These are phyloP conservation scores for Tolypocladium pustulatum DNA, from an alignment of 2,329 filamentous ascomycete species.

Conservation along the genomic window DNA sequence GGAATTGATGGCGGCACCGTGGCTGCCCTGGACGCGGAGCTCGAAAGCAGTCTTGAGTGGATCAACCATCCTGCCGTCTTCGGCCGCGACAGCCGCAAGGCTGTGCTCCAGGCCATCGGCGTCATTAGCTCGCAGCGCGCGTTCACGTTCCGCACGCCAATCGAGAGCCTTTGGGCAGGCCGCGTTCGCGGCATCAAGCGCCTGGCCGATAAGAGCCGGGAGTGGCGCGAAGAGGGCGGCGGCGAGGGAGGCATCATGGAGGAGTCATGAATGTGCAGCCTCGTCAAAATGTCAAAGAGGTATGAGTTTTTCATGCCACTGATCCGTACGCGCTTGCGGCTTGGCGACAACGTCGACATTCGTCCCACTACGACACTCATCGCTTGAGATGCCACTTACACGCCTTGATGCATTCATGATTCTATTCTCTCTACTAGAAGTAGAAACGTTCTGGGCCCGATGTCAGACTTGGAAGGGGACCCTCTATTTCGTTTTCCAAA, in stretches of 20 bases:
- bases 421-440: neutral
- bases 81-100: conserved; percentile 85
- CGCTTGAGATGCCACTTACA: neutral
- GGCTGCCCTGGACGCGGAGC: conserved; percentile 76
- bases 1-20: conserved; percentile 82
- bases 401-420: neutral
- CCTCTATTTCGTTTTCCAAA: neutral
- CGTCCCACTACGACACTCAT: neutral
- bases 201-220: conserved; percentile 72
- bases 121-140: conserved; percentile 91
- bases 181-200: conserved; percentile 72
- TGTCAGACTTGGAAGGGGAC: neutral
- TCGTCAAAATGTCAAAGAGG: neutral
- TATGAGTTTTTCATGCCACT: neutral
- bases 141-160: conserved; percentile 84
- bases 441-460: neutral
- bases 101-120: conserved; percentile 89
- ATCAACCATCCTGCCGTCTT: conserved; percentile 96
- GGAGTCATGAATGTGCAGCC: conserved; percentile 34
- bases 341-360: neutral
- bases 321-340: neutral
- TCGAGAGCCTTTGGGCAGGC: conserved; percentile 81
- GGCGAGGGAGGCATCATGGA: conserved; percentile 58
- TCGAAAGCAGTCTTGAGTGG: conserved; percentile 89
- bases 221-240: conserved; percentile 82